phyloP scores from a whole-genome alignment of 805 yeast species.

The Barnettozyma salicaria region DNA sequence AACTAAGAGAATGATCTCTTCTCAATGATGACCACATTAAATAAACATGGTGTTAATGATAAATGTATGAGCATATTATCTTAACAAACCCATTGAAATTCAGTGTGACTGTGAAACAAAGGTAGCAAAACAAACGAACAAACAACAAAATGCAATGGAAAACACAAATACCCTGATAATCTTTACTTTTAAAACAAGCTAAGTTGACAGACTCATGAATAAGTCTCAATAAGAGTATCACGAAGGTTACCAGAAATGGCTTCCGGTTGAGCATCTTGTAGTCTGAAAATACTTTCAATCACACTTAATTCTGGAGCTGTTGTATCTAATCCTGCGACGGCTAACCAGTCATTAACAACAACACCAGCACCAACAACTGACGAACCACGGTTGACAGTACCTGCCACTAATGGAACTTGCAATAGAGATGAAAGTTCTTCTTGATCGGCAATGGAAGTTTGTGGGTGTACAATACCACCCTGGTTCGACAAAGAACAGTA shows the following conservation, averaged over 20 bases:
- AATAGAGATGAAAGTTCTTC: constrained; percentile 93
- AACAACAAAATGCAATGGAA: constrained; percentile 5
- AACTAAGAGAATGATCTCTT: not conserved
- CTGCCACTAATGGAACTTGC: constrained; percentile 97
- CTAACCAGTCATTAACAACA: constrained; percentile 97
- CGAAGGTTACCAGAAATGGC: constrained; percentile 79
- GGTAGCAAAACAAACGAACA: no score
- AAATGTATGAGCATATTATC: no score
- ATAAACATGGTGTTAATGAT: no score
- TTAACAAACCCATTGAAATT: no score
- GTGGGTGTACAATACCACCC: constrained; percentile 98
- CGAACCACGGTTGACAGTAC: constrained; percentile 97
- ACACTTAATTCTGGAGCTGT: constrained; percentile 98
- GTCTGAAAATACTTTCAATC: constrained; percentile 89
- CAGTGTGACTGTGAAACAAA: no score
- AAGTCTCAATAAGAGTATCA: constrained; percentile 89
- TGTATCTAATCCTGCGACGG: constrained; percentile 95
- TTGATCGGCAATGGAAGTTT: constrained; percentile 94
- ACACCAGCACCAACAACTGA: constrained; percentile 97
- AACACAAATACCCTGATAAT: not conserved
- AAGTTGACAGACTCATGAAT: constrained; percentile 48
- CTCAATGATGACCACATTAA: no score
- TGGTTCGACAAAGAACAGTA: constrained; percentile 93
- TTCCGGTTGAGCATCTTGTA: constrained; percentile 88
- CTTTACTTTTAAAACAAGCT: no score